phyloP scores from a whole-genome alignment of 192 early-diverging fungal genomes.

The Mortierella alpina region DNA sequence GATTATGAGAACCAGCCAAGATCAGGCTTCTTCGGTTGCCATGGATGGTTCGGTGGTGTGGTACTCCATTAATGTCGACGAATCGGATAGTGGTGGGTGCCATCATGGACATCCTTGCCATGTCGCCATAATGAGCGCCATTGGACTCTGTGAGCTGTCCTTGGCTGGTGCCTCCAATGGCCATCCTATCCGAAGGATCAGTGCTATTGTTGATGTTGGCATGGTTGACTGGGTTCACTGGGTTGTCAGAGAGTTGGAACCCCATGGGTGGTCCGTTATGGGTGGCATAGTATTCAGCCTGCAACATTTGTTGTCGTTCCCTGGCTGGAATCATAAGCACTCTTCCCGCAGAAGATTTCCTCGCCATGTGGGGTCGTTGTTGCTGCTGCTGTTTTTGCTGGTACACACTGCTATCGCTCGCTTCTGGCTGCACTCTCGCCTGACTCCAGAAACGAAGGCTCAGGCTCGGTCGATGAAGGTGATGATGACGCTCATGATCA shows the following conservation, averaged over 20 bases:
- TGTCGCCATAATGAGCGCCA: too few species aligned
- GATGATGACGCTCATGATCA: too few species aligned
- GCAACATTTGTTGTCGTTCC: constrained; percentile 36
- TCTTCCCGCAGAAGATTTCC: neutral
- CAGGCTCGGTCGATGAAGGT: neutral
- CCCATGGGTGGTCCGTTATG: constrained; percentile 5
- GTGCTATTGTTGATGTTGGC: neutral
- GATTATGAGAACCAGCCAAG: too few species aligned
- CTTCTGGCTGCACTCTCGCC: neutral
- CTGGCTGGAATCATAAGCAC: constrained; percentile 22
- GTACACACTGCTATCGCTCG: neutral
- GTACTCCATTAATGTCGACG: too few species aligned
- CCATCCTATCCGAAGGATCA: neutral
- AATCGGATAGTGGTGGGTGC: too few species aligned
- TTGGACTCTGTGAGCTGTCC: too few species aligned
- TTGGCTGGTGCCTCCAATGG: too few species aligned
- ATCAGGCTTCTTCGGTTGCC: too few species aligned
- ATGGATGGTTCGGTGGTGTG: too few species aligned
- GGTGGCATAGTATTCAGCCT: constrained; percentile 42
- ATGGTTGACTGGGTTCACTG: neutral
- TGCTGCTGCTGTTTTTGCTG: constrained; percentile 9
- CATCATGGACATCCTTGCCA: too few species aligned
- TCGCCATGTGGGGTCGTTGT: neutral
- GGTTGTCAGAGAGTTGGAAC: neutral
- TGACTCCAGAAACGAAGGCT: neutral